Base-by-base conservation (phyloP, 129 eudicot species). In the Cynara cardunculus region DNA sequence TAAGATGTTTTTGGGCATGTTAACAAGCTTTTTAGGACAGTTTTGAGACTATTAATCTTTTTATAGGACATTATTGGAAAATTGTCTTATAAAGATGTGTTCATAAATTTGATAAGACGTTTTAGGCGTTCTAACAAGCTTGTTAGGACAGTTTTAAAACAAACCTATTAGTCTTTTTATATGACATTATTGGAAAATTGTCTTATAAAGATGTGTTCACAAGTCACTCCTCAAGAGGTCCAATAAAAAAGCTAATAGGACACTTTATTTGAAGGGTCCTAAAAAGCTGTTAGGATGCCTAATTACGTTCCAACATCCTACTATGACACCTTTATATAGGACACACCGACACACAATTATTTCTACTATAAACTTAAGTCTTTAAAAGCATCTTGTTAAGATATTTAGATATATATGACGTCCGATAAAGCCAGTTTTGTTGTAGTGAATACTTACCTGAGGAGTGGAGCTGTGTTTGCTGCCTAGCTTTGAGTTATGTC, bases 401-500 rank as follows among this genome's bases (percentile, higher is more conserved):
- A 53, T 8, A 18, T 53, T 53, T 3, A 16, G 22, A 53, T 2
- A 53, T 53, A 53, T 18, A 4, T 56, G 8, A n/a, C 3, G 2
- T 56, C 2, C 24, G n/a, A 56, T 14, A 56, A 56, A n/a, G 24
- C 65, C 24, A 10, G n/a, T 56, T 56, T 56, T 19, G 22, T n/a
- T 56, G 24, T 56, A 56, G 65, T 56, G 0, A 56, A 56, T n/a
- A 74, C 85, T 41, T 77, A 85, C 93, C 80, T 71, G 79, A 27
- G 69, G 74, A 78, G 86, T 46, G 39, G 72, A 21, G 71, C 56
- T 35, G 79, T 80, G 72, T 28, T 27, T 73, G 21, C 44, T 69
- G 75, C 62, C 72, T 21, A 39, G 69, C 73, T 73, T 85, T 37
- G 82, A 82, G 84, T 39, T 82, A 61, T 81, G 71, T 9, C 72